Base-by-base conservation (phyloP, 2,329 filamentous ascomycete species). In the Aspergillus pseudotamarii region DNA sequence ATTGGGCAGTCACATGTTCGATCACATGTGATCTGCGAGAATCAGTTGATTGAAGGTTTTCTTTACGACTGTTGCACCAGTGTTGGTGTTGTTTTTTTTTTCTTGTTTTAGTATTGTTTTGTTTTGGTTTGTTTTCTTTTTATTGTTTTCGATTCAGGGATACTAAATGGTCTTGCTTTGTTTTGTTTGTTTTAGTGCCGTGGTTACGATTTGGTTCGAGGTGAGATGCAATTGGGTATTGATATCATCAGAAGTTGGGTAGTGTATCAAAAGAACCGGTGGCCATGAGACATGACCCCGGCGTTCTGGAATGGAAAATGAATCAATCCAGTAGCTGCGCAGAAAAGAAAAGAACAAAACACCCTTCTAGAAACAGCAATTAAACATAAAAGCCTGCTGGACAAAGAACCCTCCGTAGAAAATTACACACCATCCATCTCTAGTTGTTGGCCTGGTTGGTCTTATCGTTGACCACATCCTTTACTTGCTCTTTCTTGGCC, bases 401-500 rank as follows among this genome's bases (percentile, higher is more conserved):
- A 32, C 28, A 14, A 54, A 54, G 51, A 36, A 36, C n/a, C 51
- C 51, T 54, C 51, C 51, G 16, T 6, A 6, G n/a, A 36, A 21
- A 36, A 21, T 36, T 14, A 54, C 6, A 54, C n/a, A 50, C 30
- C 34, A 54, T 10, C 19, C 30, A 10, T 19, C 28, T 54, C 19
- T 54, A 54, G 51, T 54, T 54, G 30, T 38, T 36, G 9, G 51
- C 32, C 32, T 34, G 54, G 23, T 73, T 73, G 51, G 30, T 72
- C 66, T 77, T 75, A 66, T 90, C 86, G 65, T 84, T 84, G 62
- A 81, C 75, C 21, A 80, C 75, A 61, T 86, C 83, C 76, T 88
- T 85, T 50, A 82, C 82, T 70, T 90, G 84, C 30, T 84, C 80
- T 81, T 90, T 91, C 82, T 89, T 88, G 68, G 81, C 78, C 64